Evolutionary conservation across 345 rosid species (phyloP).

Genomic region (Lenwebbia sp.): DNA sequence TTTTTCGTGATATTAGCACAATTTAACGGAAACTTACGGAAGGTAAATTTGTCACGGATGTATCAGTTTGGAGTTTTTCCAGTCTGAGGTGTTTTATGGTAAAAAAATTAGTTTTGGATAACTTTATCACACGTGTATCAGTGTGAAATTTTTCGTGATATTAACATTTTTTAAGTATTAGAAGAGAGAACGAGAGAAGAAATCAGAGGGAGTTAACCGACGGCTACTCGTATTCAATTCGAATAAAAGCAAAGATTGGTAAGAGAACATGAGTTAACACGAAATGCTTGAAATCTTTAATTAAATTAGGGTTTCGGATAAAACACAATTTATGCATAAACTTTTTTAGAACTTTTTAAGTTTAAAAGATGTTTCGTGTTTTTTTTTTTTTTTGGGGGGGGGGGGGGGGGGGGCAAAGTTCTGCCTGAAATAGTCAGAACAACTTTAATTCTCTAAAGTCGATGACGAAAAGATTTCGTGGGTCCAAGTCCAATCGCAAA

Average conservation of each 20-base stretch:
- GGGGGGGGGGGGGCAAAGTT: not conserved
- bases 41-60: no score
- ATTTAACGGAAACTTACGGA: no score
- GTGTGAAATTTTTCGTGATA: no score
- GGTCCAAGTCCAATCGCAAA: not conserved
- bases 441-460: not conserved
- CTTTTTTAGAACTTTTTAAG: not conserved
- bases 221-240: not conserved
- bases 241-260: not conserved
- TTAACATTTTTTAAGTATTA: not conserved
- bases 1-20: no score
- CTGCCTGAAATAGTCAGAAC: not conserved
- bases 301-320: not conserved
- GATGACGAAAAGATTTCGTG: not conserved
- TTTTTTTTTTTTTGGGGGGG: not conserved
- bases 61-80: no score
- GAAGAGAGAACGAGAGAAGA: not conserved
- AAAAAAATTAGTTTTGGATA: no score
- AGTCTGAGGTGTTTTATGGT: no score
- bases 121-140: no score
- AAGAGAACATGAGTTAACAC: not conserved
- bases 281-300: not conserved
- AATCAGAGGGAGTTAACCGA: not conserved
- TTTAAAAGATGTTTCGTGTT: not conserved
- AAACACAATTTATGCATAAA: not conserved